Base-by-base conservation (phyloP, 129 eudicot genomes). In the Artemisia tridentata region DNA sequence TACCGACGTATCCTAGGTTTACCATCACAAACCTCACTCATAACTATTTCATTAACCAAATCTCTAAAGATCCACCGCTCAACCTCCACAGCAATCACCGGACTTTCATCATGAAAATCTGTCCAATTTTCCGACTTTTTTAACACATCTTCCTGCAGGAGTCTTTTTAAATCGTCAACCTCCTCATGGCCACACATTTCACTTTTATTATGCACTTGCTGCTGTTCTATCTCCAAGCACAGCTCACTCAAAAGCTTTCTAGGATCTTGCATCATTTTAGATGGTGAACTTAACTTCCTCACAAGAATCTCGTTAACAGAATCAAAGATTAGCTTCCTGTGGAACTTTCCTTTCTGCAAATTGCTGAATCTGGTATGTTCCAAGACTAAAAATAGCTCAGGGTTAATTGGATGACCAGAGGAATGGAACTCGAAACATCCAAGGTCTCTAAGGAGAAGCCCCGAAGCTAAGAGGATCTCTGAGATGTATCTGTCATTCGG, bases 391-490 rank as follows among this genome's bases (percentile, higher is more conserved):
- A 89, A 92, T 56, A 92, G 71, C 62, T 82, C 88, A 0, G 95
- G 98, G 81, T 92, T 92, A 71, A 92, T 80, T 0, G 98, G 96
- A 67, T 89, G 80, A 8, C 96, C 92, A 3, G 95, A 81, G 4
- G 86, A 83, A 77, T 92, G 95, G 72, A 86, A 88, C 71, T 85
- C 86, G 53, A 89, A 92, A 8, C 89, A 82, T 45, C 84, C 81
- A 1, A 92, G 85, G 74, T 89, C 98, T 75, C 88, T 76, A 55
- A 92, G 95, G 61, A 92, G 95, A 47, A 92, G 76, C 18, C 98
- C 98, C 0, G 98, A 93, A 71, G 96, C 95, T 72, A 93, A 80
- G 63, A 93, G 73, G 46, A 93, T 89, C 79, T 93, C 98, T 0
- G 96, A 89, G 16, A 93, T 81, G 57, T 93, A 93, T 75, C 96